phyloP scores from a whole-genome alignment of 129 eudicot species.

The Daucus carota region DNA sequence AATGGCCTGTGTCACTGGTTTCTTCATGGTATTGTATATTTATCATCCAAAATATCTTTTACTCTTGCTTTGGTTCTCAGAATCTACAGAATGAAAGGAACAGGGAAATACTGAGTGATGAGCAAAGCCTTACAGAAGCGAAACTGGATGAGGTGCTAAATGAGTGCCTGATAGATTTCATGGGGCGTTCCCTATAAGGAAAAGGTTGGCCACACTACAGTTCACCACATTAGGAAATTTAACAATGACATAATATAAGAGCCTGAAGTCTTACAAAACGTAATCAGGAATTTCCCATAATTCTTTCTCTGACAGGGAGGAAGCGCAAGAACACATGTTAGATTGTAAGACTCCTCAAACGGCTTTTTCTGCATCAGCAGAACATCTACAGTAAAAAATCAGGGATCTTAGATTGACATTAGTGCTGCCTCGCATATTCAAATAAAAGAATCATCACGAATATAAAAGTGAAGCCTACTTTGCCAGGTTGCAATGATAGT shows the following conservation, averaged over 20 bases:
- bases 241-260: background rate
- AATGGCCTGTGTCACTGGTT: background rate
- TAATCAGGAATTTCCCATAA: slow-evolving; percentile 90
- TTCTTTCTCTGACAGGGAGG: slow-evolving; percentile 99
- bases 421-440: background rate
- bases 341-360: slow-evolving; percentile 92
- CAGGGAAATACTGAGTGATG: slow-evolving; percentile 26
- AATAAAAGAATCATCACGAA: background rate
- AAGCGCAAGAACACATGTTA: slow-evolving; percentile 90
- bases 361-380: slow-evolving; percentile 77
- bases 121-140: slow-evolving; percentile 37
- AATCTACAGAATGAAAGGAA: slow-evolving; percentile 48
- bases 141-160: slow-evolving; percentile 38
- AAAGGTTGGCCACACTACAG: slow-evolving; percentile 46
- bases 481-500: too few species aligned
- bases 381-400: background rate
- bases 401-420: background rate
- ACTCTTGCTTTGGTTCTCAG: slow-evolving; percentile 24
- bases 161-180: slow-evolving; percentile 40
- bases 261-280: slow-evolving; percentile 59
- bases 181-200: slow-evolving; percentile 26
- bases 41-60: too few species aligned
- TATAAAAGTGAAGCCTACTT: background rate
- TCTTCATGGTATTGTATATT: background rate
- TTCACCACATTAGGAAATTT: background rate